Evolutionary conservation across 495 filamentous ascomycete species (phyloP), one percentile per base, ranked within the genome.

Genomic region (Entonaema liquescens): DNA sequence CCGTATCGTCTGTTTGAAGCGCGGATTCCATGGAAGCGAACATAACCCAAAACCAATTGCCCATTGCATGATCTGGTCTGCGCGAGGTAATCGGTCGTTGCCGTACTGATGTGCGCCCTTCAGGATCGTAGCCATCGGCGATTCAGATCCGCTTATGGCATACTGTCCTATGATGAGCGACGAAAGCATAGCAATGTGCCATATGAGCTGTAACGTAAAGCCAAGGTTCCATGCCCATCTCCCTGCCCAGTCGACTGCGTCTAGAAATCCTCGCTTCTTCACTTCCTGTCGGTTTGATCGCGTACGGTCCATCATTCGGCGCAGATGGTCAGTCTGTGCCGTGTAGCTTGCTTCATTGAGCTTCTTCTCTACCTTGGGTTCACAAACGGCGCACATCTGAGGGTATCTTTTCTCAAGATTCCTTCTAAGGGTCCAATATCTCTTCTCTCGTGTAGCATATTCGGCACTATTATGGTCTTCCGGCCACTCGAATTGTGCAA

Each of bases 11-110:
- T 90, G 79, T 65, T 85, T 83, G 72, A 93, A 83, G 60, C 85
- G 86, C 6, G 91, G 91, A 68, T 94, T 94, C 91, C 92, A 97
- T 88, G 90, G 93, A 12, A 89, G 76, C 2, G 89, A 85, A 5
- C 87, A 69, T 26, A 90, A 67, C 25, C 86, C 87, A 2, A 85
- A 77, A 21, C 84, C 65, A 26, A 90, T 79, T 15, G 80, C 81
- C 84, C 79, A 80, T 76, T 67, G 35, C 73, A 83, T 66, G 79
- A 88, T 64, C 71, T 58, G 62, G 61, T 81, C 77, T 5, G 77
- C 21, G 12, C 66, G 60, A 29, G 80, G 80, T 23, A 82, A 60
- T 21, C 56, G 12, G 2, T 40, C 26, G 25, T 67, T 21, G 38
- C 26, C 52, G 29, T 42, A 80, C 73, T 62, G 77, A 74, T 68